Base-by-base conservation (phyloP, 164 flowering plant genomes). In the Warburgia ugandensis region DNA sequence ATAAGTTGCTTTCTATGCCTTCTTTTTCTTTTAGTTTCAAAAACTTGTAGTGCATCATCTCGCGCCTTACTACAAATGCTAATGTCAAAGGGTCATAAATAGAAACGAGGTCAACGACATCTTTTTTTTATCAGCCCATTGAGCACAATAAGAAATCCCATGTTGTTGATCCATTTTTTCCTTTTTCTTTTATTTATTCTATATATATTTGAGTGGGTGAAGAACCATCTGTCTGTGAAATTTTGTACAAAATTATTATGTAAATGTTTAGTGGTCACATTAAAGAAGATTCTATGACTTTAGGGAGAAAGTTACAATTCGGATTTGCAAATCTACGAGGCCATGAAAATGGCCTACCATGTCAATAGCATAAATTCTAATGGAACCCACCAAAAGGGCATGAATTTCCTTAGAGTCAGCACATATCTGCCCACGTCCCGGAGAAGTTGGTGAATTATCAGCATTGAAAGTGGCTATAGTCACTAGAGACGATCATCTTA, bases 281-380 rank as follows among this genome's bases (percentile, higher is more conserved):
- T n/a, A n/a, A n/a, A n/a, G n/a, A 6, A 45, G 31, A 28, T n/a
- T 45, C 11, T 16, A n/a, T 13, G 3, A 6, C 14, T 19, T n/a
- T 12, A 38, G 6, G 16, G 7, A 13, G 6, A 10, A 50, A 29
- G 17, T 3, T 11, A 2, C 9, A 19, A 33, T 23, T 33, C 23
- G 54, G 41, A 50, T 50, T 35, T 26, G 29, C 54, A 26, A 50
- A 50, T 50, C 54, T 32, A 50, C 17, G 16, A 13, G 42, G 42
- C 19, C 29, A 50, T 35, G 30, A 13, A 35, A n/a, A n/a, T 50
- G 32, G 10, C 32, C 20, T n/a, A 45, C 16, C n/a, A 45, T 44
- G 49, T 28, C 32, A 28, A 28, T 28, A 21, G 33, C 9, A 39
- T 39, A 1, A 39, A 22, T 2, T 10, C 43, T 22, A 14, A 16